These are phyloP conservation scores for Cryphonectria nitschkei DNA, from an alignment of 2,329 filamentous ascomycete species.

Conservation along the genomic window DNA sequence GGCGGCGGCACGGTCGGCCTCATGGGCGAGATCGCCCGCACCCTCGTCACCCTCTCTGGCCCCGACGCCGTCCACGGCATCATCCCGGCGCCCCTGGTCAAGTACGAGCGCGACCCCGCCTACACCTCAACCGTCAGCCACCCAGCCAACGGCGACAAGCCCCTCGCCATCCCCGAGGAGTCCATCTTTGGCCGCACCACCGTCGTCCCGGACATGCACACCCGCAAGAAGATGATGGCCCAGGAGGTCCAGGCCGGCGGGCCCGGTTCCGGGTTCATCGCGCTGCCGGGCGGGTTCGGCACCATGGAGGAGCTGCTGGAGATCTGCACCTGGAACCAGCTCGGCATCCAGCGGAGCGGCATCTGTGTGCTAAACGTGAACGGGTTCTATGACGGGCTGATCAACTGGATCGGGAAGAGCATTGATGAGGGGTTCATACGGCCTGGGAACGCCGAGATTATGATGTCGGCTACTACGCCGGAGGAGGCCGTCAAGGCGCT, in stretches of 20 bases:
- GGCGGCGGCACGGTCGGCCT: constrained; percentile 92
- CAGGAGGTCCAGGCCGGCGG: constrained; percentile 81
- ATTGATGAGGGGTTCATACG: constrained; percentile 79
- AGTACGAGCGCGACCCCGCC: constrained; percentile 71
- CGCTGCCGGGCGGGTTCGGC: constrained; percentile 86
- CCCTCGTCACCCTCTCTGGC: constrained; percentile 80
- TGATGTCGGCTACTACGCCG: constrained; percentile 74
- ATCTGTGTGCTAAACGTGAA: constrained; percentile 86
- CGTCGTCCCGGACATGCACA: constrained; percentile 94
- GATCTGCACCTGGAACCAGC: constrained; percentile 90
- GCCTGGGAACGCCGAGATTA: constrained; percentile 70
- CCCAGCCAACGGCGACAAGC: constrained; percentile 40
- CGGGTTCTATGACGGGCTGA: constrained; percentile 87
- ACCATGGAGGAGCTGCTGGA: constrained; percentile 96
- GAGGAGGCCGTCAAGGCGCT: constrained; percentile 74
- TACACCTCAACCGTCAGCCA: constrained; percentile 49
- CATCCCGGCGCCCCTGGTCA: constrained; percentile 84
- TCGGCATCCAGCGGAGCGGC: constrained; percentile 83
- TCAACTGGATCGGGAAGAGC: constrained; percentile 79
- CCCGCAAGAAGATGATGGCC: constrained; percentile 92
- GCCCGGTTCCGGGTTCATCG: constrained; percentile 85
- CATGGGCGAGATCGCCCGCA: constrained; percentile 92
- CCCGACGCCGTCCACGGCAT: constrained; percentile 87
- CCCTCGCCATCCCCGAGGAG: constrained; percentile 64
- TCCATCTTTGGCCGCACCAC: constrained; percentile 79